Conservation (phyloP, 805 yeast species). For the Jamesozyma spencerorum region DNA sequence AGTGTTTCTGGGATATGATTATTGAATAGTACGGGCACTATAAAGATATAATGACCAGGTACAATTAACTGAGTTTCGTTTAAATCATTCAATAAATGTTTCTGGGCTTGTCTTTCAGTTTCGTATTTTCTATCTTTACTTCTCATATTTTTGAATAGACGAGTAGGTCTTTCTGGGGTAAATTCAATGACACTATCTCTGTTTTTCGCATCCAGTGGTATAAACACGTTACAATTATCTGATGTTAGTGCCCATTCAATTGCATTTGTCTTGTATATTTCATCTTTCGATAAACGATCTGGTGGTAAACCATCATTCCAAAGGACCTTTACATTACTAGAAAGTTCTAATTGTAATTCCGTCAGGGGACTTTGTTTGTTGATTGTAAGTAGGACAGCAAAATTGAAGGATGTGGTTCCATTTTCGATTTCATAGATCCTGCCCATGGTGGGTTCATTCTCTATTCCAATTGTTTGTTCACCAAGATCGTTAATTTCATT, state of each 20-base stretch:
- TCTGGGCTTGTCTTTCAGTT: no score
- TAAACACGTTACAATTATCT: no score
- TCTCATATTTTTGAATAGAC: no score
- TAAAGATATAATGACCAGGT: slow-evolving; percentile 64
- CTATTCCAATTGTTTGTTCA: neutral
- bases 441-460: neutral
- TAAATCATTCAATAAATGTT: no score
- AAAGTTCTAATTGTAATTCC: slow-evolving; percentile 30
- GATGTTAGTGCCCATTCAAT: no score
- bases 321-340: slow-evolving; percentile 57
- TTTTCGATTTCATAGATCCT: neutral
- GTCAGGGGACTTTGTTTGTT: slow-evolving; percentile 1
- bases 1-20: slow-evolving; percentile 43
- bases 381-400: slow-evolving; percentile 6
- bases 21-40: slow-evolving; percentile 55
- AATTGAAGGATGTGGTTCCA: slow-evolving; percentile 1
- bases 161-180: no score
- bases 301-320: slow-evolving; percentile 37
- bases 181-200: no score
- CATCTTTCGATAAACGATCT: slow-evolving; percentile 34
- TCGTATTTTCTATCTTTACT: no score
- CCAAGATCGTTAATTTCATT: neutral
- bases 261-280: slow-evolving; percentile 10
- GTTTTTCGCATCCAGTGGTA: no score
- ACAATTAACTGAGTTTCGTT: no score